phyloP scores from a whole-genome alignment of 2,329 filamentous ascomycete genomes.

The Cladosporium sp. region DNA sequence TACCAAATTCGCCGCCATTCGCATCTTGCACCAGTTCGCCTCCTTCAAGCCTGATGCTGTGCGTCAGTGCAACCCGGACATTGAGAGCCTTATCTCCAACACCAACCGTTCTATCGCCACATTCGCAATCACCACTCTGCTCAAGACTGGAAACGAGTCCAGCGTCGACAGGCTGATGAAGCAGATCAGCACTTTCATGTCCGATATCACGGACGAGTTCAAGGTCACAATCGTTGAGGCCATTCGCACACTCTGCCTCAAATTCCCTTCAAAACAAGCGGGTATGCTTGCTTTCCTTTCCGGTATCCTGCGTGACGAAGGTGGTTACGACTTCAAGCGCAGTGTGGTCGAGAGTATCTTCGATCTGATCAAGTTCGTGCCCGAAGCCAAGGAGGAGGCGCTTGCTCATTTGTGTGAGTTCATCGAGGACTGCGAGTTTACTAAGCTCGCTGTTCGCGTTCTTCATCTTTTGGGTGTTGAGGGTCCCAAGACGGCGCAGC shows the following conservation, averaged over 20 bases:
- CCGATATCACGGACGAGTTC: conserved; percentile 98
- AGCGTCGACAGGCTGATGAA: conserved; percentile 98
- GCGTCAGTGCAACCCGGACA: conserved; percentile 91
- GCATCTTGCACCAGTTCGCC: conserved; percentile 93
- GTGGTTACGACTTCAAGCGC: conserved; percentile 97
- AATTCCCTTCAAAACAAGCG: conserved; percentile 97
- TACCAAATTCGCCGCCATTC: conserved; percentile 94
- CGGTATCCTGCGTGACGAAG: conserved; percentile 93
- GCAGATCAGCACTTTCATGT: conserved; percentile 97
- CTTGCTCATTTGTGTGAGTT: conserved; percentile 96
- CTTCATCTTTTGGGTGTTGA: conserved; percentile 90
- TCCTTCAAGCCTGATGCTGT: conserved; percentile 94
- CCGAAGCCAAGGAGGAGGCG: conserved; percentile 75
- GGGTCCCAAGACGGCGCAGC: conserved; percentile 89
- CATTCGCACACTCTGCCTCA: conserved; percentile 91
- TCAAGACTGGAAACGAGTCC: conserved; percentile 97
- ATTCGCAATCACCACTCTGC: conserved; percentile 93
- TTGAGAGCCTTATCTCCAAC: conserved; percentile 94
- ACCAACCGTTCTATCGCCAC: conserved; percentile 96
- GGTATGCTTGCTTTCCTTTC: conserved; percentile 97
- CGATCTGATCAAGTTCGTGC: conserved; percentile 97
- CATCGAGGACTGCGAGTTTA: conserved; percentile 99
- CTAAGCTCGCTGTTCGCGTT: conserved; percentile 92
- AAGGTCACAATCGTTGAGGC: conserved; percentile 99
- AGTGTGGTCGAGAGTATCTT: conserved; percentile 99